phyloP scores from a whole-genome alignment of 2,329 filamentous ascomycete species.

The Diaporthe humulicola region DNA sequence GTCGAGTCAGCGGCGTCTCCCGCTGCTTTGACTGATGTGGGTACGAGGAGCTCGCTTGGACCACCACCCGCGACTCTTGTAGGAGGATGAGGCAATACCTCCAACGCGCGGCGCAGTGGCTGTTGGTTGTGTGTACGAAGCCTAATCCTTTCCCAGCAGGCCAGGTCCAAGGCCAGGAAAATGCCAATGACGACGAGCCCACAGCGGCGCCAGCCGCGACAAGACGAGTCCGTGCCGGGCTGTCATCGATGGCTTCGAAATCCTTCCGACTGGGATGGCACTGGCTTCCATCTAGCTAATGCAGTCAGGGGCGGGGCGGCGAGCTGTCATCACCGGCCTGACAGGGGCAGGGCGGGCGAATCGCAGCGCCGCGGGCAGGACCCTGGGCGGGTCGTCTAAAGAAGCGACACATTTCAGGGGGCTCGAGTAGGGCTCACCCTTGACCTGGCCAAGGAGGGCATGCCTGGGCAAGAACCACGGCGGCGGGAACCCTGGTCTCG shows the following conservation, averaged over 20 bases:
- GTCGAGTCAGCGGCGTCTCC: constrained; percentile 29
- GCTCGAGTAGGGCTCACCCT: constrained; percentile 19
- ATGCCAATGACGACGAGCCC: background rate
- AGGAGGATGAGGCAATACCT: background rate
- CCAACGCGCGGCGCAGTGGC: background rate
- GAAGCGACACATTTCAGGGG: constrained; percentile 20
- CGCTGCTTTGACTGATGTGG: constrained; percentile 17
- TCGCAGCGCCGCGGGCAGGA: constrained; percentile 18
- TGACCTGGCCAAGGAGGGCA: too few species aligned
- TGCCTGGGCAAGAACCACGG: constrained; percentile 31
- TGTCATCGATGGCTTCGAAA: constrained; percentile 36
- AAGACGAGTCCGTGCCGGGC: constrained; percentile 32
- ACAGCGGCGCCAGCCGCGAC: constrained; percentile 31
- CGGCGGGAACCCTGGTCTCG: constrained; percentile 35
- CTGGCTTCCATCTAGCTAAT: constrained; percentile 36
- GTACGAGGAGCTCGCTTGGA: constrained; percentile 22
- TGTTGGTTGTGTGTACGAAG: constrained; percentile 3
- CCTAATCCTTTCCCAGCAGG: background rate
- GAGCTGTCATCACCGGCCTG: constrained; percentile 39
- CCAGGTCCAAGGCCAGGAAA: background rate
- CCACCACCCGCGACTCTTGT: background rate
- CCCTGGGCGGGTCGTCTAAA: constrained; percentile 20
- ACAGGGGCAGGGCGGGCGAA: constrained; percentile 32
- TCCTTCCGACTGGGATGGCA: constrained; percentile 29
- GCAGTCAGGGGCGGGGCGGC: constrained; percentile 35